Evolutionary conservation across 73 alveolate genomes (phyloP), one percentile per base, ranked within the genome.

Genomic region (Stentor coeruleus): DNA sequence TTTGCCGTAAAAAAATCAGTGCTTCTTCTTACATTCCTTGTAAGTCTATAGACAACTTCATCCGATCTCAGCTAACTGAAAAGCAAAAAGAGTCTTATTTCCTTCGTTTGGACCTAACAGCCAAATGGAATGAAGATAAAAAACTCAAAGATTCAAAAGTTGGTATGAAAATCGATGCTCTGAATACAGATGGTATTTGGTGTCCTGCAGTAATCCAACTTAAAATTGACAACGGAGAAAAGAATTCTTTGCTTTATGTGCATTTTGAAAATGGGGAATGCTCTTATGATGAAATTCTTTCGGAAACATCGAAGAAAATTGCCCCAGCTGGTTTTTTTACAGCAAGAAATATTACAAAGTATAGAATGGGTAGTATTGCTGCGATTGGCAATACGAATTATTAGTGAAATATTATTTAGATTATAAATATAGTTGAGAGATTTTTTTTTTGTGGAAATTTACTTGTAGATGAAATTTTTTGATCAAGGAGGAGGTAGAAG

Each of bases 251-350:
- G 1, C 37, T 66, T 20, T 66, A 66, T 33, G 39, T 66, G 14
- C 79, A 66, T 31, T 66, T 28, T 66, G 36, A 26, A 33, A 40
- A 40, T 11, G n/a, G 79, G 79, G 79, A 66, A 26, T 28, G 33
- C 15, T 15, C 20, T 20, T 2, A 66, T 66, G 79, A 66, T 31
- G 79, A 66, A 33, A 11, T 66, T 20, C 14, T 66, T 20, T 26
- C 79, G 0, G 37, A 66, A 20, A 20, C 20, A 28, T 66, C 79
- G 37, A 66, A 66, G n/a, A 20, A 40, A 66, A 14, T 66, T 1
- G 79, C 79, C 2, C n/a, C 37, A 11, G 36, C 39, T 20, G 79
- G 79, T 20, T 66, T 66, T 66, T 66, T 28, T 33, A 66, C 79
- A 33, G 14, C n/a, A 33, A 66, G 33, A 11, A 20, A 66, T 3